phyloP scores from a whole-genome alignment of 1,284 basidiomycete genomes.

The Naganishia cerealis region DNA sequence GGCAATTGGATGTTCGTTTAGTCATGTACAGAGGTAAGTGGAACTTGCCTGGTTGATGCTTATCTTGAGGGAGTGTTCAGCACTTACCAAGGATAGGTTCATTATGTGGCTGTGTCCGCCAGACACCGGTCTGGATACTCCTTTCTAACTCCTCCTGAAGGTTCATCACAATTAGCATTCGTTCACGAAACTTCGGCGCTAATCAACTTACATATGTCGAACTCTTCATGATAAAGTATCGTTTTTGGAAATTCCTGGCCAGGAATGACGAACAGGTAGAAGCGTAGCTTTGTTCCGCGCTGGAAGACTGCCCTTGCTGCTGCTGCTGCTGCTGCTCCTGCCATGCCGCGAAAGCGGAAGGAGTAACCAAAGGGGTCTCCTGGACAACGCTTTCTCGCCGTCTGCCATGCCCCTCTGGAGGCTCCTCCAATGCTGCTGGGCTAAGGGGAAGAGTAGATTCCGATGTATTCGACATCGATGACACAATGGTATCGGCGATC shows the following conservation, averaged over 20 bases:
- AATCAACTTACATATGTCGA: conserved; percentile 64
- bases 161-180: background rate
- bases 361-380: conserved; percentile 27
- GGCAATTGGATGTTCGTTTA: conserved; percentile 29
- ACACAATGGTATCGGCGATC: background rate
- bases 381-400: conserved; percentile 38
- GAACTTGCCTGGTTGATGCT: background rate
- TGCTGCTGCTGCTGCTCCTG: conserved; percentile 30
- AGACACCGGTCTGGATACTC: conserved; percentile 75
- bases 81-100: conserved; percentile 65
- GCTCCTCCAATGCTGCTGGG: conserved; percentile 42
- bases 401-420: conserved; percentile 44
- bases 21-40: background rate
- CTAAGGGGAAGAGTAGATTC: conserved; percentile 37
- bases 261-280: conserved; percentile 60
- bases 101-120: conserved; percentile 93
- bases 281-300: conserved; percentile 59
- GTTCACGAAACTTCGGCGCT: background rate
- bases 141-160: conserved; percentile 74
- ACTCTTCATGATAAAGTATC: conserved; percentile 91
- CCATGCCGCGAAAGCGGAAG: conserved; percentile 33
- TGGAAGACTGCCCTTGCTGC: conserved; percentile 45
- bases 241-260: conserved; percentile 71
- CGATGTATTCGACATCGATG: conserved; percentile 21
- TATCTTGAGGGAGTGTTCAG: background rate